These are phyloP conservation scores for Dendrobium chrysotoxum DNA, from an alignment of 106 monocot species.

Conservation along the genomic window DNA sequence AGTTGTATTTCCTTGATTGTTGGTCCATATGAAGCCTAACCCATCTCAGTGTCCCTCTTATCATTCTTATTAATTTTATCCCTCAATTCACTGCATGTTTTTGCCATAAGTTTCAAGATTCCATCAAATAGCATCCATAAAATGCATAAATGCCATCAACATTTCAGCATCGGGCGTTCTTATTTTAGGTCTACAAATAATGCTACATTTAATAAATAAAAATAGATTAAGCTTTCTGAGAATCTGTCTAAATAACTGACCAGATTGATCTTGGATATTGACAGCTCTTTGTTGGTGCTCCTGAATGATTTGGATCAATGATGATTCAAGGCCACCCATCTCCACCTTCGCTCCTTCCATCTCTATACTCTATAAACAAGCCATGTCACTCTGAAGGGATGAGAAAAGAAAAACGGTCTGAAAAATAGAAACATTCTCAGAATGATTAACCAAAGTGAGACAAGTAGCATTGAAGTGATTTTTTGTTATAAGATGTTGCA, in stretches of 20 bases:
- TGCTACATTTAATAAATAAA: neutral
- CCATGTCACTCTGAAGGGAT: neutral
- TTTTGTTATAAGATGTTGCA: neutral
- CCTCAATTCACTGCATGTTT: neutral
- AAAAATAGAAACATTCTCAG: neutral
- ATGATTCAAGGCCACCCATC: slow-evolving; percentile 33
- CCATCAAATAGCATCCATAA: neutral
- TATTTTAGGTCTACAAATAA: neutral
- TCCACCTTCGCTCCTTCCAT: slow-evolving; percentile 28
- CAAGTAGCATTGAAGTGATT: neutral
- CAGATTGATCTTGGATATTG: slow-evolving; percentile 35
- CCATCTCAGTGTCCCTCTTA: neutral
- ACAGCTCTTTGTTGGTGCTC: slow-evolving; percentile 44
- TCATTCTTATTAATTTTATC: neutral
- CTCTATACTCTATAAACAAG: slow-evolving; percentile 2
- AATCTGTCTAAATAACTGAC: slow-evolving; percentile 10
- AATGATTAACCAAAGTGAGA: neutral
- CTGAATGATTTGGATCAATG: slow-evolving; percentile 54
- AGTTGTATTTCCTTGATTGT: neutral
- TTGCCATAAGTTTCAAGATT: neutral
- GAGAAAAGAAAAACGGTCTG: neutral
- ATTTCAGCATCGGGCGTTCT: neutral
- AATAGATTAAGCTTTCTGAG: neutral
- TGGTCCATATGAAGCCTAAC: neutral
- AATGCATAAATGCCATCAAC: neutral